Percentiles rank a stretch among this genome's conserved stretches.
Conservation (phyloP, 2,329 filamentous ascomycete species). For the Xylariaceae sp. region DNA sequence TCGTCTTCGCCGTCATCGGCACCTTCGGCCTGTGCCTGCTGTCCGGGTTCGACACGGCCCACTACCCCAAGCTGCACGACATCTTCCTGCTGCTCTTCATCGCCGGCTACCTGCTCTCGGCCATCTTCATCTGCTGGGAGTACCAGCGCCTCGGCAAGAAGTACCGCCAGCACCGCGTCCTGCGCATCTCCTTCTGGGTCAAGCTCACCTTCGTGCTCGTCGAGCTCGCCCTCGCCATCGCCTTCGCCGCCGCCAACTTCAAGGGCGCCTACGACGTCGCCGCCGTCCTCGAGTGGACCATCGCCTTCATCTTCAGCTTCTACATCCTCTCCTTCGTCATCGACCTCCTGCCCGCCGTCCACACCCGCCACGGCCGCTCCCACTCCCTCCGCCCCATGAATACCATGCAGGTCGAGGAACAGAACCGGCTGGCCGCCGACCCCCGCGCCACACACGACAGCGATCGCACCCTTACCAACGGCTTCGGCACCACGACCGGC, state of each 20-base stretch:
- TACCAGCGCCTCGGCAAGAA: slow-evolving; percentile 79
- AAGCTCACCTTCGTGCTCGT: slow-evolving; percentile 80
- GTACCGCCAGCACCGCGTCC: slow-evolving; percentile 66
- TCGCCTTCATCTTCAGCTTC: slow-evolving; percentile 79
- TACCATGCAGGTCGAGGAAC: slow-evolving; percentile 20
- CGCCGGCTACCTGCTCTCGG: slow-evolving; percentile 73
- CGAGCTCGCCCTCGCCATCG: slow-evolving; percentile 65
- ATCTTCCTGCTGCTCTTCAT: slow-evolving; percentile 79
- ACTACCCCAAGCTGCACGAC: slow-evolving; percentile 61
- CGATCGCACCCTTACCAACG: slow-evolving; percentile 20
- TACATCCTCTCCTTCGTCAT: slow-evolving; percentile 83
- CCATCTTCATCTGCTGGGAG: slow-evolving; percentile 83
- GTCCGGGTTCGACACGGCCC: slow-evolving; percentile 75
- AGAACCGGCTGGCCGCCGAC: slow-evolving; percentile 11
- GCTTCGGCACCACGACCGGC: slow-evolving; percentile 3
- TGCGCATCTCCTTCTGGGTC: slow-evolving; percentile 75
- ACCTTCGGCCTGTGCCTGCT: slow-evolving; percentile 75
- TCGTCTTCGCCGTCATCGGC: slow-evolving; percentile 64
- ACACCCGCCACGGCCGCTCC: slow-evolving; percentile 32
- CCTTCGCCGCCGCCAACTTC: slow-evolving; percentile 56
- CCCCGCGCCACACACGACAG: slow-evolving; percentile 19
- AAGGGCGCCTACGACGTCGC: slow-evolving; percentile 51
- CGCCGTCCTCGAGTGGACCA: slow-evolving; percentile 71
- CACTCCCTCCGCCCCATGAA: slow-evolving; percentile 16
- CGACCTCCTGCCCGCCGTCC: slow-evolving; percentile 74